Evolutionary conservation across 73 alveolate species (phyloP), one percentile per base, ranked within the genome.

Genomic region (Paramecium sonneborni): DNA sequence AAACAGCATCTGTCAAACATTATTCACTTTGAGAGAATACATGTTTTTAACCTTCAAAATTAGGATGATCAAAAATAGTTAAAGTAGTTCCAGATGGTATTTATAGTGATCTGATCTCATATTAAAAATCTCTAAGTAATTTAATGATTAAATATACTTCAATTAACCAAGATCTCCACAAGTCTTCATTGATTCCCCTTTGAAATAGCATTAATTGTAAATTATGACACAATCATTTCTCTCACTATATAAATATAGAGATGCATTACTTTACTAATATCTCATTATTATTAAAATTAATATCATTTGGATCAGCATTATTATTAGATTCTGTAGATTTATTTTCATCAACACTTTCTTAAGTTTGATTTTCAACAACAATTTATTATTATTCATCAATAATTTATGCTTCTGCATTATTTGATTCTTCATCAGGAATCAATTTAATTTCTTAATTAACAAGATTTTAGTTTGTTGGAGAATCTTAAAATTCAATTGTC

Each of bases 11-110:
- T 72, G 52, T 34, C 55, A 79, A 46, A 34, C 90, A 79, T 24
- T 79, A 39, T 41, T 79, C 69, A 79, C 90, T 79, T 79, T 32
- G 55, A 20, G 90, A 79, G 74, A 79, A 79, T 6, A 39, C 72
- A 46, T 79, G 90, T 6, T 79, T 79, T 24, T 46, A 32, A 20
- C 90, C 90, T 46, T 79, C 74, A 32, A 43, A 79, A 79, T 79
- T 79, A 37, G 90, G 90, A 39, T 79, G 69, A 44, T 79, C 90
- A 39, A 24, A 79, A 2, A 79, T 79, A 9, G 90, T 79, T 24
- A 79, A 79, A 20, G 90, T 79, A 0, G 74, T 43, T 38, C 90
- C 90, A 38, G 72, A 38, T 79, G 90, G 90, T 8, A 79, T 79
- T 79, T 46, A 30, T 1, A 79, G 43, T 41, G 90, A 79, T 79